Evolutionary conservation across 2,329 filamentous ascomycete genomes (phyloP).

Genomic region (Huntiella abstrusa): DNA sequence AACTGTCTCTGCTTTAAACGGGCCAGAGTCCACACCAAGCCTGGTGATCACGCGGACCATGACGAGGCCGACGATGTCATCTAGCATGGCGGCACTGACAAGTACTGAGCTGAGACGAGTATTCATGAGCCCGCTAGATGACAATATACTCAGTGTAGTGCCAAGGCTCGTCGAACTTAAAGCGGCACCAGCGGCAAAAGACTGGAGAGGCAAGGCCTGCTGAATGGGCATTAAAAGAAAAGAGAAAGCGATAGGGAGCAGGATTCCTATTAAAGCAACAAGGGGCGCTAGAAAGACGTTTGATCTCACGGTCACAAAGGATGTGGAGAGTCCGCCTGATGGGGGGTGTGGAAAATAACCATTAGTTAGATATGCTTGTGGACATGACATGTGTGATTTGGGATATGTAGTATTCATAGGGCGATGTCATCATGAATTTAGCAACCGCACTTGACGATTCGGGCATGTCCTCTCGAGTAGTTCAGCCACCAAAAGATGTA

Average conservation of each 20-base stretch:
- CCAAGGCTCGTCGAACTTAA: constrained; percentile 58
- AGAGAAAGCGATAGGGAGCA: not conserved
- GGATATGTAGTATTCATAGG: not conserved
- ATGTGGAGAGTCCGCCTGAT: constrained; percentile 3
- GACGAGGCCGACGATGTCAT: constrained; percentile 59
- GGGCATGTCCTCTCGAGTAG: too few species aligned
- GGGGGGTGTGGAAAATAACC: not conserved
- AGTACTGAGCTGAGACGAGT: constrained; percentile 42
- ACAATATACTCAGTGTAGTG: constrained; percentile 41
- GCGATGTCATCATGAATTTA: not conserved
- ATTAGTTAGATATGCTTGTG: too few species aligned
- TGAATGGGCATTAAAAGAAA: constrained; percentile 36
- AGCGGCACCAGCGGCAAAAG: constrained; percentile 54
- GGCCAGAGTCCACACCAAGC: constrained; percentile 23
- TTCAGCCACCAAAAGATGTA: too few species aligned
- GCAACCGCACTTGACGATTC: too few species aligned
- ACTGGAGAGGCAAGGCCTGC: constrained; percentile 35
- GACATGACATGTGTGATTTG: not conserved
- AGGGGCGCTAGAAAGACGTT: not conserved
- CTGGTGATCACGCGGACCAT: constrained; percentile 61
- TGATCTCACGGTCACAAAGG: constrained; percentile 1
- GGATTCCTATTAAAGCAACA: constrained; percentile 4
- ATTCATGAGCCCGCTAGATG: constrained; percentile 23
- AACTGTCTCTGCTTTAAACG: constrained; percentile 19
- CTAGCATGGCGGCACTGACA: constrained; percentile 59